A percentile compares a stretch with the other conserved stretches of the same genome.
These are phyloP conservation scores for Plasmodium billcollinsi DNA, from an alignment of 169 alveolate genomes.

Conservation along the genomic window DNA sequence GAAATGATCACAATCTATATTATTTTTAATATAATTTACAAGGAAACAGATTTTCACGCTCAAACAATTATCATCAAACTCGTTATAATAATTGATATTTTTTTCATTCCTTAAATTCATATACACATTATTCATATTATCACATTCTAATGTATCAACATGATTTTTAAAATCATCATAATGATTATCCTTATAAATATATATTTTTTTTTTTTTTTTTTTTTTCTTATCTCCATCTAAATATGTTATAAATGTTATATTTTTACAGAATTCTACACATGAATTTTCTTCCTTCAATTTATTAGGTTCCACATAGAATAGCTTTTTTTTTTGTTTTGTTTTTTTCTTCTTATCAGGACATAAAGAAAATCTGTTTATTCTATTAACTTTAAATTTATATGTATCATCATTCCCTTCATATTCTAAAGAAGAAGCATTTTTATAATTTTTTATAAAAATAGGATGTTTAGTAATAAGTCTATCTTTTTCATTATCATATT, in stretches of 20 bases:
- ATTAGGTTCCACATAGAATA: too few species aligned
- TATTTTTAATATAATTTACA: slow-evolving; percentile 14
- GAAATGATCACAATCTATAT: slow-evolving; percentile 1
- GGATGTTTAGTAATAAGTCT: neutral
- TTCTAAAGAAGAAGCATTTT: neutral
- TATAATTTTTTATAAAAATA: neutral
- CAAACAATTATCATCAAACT: slow-evolving; percentile 16
- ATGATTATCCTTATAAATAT: neutral
- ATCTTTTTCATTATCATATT: slow-evolving; percentile 17
- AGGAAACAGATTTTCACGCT: slow-evolving; percentile 51
- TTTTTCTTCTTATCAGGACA: slow-evolving; percentile 14
- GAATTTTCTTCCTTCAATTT: slow-evolving; percentile 1
- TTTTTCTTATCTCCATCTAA: neutral
- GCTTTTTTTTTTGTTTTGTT: neutral
- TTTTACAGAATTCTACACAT: slow-evolving; percentile 10
- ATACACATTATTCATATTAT: neutral
- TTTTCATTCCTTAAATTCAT: neutral
- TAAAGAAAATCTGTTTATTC: neutral
- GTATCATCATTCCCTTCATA: neutral
- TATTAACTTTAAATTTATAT: neutral
- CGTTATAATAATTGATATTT: slow-evolving; percentile 11
- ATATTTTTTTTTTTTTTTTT: neutral
- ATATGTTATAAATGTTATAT: slow-evolving; percentile 18
- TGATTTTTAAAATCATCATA: too few species aligned
- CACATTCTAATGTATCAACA: too few species aligned